Base-by-base conservation (phyloP, 108 stramenopile genomes). In the Discostella pseudostelligera region DNA sequence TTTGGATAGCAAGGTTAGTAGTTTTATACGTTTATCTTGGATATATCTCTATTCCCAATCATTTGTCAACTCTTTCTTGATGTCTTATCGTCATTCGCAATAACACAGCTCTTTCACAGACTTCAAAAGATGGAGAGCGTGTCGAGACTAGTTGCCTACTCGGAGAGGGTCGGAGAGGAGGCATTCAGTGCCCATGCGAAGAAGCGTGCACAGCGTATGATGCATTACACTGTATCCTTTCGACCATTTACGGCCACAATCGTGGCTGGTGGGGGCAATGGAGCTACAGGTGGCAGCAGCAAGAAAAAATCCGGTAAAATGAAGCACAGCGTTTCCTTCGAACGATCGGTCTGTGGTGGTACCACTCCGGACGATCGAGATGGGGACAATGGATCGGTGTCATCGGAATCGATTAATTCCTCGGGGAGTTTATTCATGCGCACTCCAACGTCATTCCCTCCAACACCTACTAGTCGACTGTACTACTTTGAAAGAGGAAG, bases 391-490 rank as follows among this genome's bases (percentile, higher is more conserved):
- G 81, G 58, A n/a, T 70, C 85, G 5, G 36, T 84, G 10, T 69
- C 83, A 4, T 58, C 72, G 8, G 64, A 62, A 42, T 83, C 82
- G 8, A 76, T 81, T 0, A 68, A 84, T 48, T 79, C 76, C 13
- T 36, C 45, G 4, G 76, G 70, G 0, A 86, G 84, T 44, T 82
- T 90, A 0, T 95, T 96, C 78, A 96, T 97, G 95, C 95, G 94
- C 76, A 98, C 95, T 17, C 97, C 97, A 0, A 92, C 96, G 53
- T 93, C 91, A 6, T 98, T 98, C 78, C 97, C 97, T 8, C 93
- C 95, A 5, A 96, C 95, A 32, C 97, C 97, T 25, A 76, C 84
- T 2, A 93, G 93, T 19, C 76, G 97, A 9, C 78, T 85, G 14
- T 75, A 84, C 65, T 95, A 96, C 22, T 77, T 98, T 83, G 93